Percentiles rank a stretch among this genome's conserved stretches.
These are phyloP conservation scores for Globisporangium alternatum DNA, from an alignment of 352 stramenopile species.

Conservation along the genomic window DNA sequence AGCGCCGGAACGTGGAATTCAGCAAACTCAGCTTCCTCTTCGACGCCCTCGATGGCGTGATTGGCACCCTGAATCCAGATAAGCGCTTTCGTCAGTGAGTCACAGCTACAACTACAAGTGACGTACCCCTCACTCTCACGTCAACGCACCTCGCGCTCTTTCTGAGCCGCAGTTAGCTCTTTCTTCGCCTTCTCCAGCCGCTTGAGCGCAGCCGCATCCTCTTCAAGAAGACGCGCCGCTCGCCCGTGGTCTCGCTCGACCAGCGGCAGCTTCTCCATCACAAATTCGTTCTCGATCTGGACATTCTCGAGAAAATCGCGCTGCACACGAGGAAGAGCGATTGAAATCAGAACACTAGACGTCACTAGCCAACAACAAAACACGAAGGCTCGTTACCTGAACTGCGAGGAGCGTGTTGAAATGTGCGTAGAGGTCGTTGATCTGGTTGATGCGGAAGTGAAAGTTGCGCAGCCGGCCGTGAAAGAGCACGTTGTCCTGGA, in stretches of 20 bases:
- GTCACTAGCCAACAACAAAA: not conserved
- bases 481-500: conserved; percentile 65
- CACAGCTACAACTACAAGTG: not conserved
- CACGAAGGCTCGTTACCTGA: conserved; percentile 31
- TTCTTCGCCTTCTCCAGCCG: conserved; percentile 28
- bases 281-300: conserved; percentile 38
- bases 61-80: conserved; percentile 27
- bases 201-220: conserved; percentile 35
- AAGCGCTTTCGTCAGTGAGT: not conserved
- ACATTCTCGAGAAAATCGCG: conserved; percentile 48
- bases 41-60: conserved; percentile 59
- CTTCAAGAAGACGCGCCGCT: conserved; percentile 34
- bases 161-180: conserved; percentile 28
- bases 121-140: not conserved
- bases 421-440: conserved; percentile 38
- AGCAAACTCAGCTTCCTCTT: conserved; percentile 75
- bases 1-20: conserved; percentile 67
- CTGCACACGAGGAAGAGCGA: conserved; percentile 18
- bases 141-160: conserved; percentile 38
- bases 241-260: conserved; percentile 56
- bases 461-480: conserved; percentile 70
- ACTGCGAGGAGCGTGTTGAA: conserved; percentile 41
- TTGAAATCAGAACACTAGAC: not conserved
- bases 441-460: conserved; percentile 55
- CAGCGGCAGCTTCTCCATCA: conserved; percentile 54